Percentiles rank a stretch among this genome's conserved stretches.
These are phyloP conservation scores for Colletotrichum graminicola DNA, from an alignment of 2,329 filamentous ascomycete species.

Conservation along the genomic window DNA sequence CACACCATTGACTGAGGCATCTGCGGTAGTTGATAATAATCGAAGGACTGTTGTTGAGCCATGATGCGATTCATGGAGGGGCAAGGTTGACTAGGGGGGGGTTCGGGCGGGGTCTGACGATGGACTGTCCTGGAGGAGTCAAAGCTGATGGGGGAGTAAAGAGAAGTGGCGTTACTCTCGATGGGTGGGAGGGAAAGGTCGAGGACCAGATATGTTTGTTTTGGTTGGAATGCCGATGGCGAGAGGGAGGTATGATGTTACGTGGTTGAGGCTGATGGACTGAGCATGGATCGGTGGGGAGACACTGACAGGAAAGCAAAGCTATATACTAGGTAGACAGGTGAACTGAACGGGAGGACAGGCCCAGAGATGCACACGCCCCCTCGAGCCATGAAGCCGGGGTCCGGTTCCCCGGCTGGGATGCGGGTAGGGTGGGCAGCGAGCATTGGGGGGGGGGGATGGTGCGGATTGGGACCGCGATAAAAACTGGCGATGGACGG, in stretches of 20 bases:
- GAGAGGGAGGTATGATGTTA: conserved; percentile 34
- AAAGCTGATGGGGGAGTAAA: conserved; percentile 2
- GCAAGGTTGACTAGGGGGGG: conserved; percentile 19
- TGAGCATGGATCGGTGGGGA: conserved; percentile 37
- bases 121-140: conserved; percentile 7
- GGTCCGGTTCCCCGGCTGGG: conserved; percentile 21
- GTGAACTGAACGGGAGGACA: background rate
- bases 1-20: conserved; percentile 40
- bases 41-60: conserved; percentile 39
- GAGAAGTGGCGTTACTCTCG: conserved; percentile 32
- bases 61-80: conserved; percentile 36
- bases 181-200: background rate
- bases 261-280: conserved; percentile 35
- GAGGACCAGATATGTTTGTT: conserved; percentile 10
- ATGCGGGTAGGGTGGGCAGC: conserved; percentile 25
- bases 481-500: conserved; percentile 37
- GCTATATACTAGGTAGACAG: conserved; percentile 35
- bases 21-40: conserved; percentile 38
- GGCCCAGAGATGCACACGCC: background rate
- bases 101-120: background rate
- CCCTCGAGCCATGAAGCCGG: background rate
- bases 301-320: conserved; percentile 28
- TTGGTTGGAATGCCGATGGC: conserved; percentile 15
- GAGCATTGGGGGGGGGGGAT: conserved; percentile 23
- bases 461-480: conserved; percentile 35